phyloP scores from a whole-genome alignment of 345 rosid genomes.

The Garcia nutans region DNA sequence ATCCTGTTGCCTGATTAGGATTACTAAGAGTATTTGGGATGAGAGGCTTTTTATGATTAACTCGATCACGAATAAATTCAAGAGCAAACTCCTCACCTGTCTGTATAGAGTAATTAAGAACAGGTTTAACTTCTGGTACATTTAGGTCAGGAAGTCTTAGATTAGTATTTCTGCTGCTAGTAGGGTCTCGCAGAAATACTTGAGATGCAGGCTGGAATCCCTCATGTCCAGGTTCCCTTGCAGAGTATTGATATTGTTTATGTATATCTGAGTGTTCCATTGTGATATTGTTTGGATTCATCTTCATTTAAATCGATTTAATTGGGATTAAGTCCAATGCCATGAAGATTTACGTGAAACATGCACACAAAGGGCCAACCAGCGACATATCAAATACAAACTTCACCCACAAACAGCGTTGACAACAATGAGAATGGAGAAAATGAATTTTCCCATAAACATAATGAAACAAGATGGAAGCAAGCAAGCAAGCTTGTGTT shows the following conservation, averaged over 20 bases:
- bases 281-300: constrained; percentile 37
- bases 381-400: constrained; percentile 11
- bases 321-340: constrained; percentile 4
- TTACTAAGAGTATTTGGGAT: constrained; percentile 41
- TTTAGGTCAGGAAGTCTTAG: constrained; percentile 41
- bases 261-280: constrained; percentile 51
- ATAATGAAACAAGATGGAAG: neutral
- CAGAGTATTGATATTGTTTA: constrained; percentile 35
- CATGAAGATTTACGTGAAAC: constrained; percentile 15
- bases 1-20: constrained; percentile 47
- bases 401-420: constrained; percentile 10
- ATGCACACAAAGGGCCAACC: neutral
- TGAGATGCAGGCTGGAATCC: constrained; percentile 43
- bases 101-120: constrained; percentile 70
- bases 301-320: constrained; percentile 38
- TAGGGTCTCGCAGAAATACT: constrained; percentile 40
- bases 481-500: neutral
- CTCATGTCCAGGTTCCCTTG: constrained; percentile 49
- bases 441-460: neutral
- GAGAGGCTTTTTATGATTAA: constrained; percentile 48
- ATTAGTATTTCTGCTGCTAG: constrained; percentile 37
- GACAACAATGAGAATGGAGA: constrained; percentile 3
- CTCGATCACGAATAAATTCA: constrained; percentile 83
- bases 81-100: constrained; percentile 95
- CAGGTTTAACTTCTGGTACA: constrained; percentile 60